Evolutionary conservation across 176 grass and related monocot genomes (phyloP), one percentile per base, ranked within the genome.

Genomic region (Triticum dicoccoides): DNA sequence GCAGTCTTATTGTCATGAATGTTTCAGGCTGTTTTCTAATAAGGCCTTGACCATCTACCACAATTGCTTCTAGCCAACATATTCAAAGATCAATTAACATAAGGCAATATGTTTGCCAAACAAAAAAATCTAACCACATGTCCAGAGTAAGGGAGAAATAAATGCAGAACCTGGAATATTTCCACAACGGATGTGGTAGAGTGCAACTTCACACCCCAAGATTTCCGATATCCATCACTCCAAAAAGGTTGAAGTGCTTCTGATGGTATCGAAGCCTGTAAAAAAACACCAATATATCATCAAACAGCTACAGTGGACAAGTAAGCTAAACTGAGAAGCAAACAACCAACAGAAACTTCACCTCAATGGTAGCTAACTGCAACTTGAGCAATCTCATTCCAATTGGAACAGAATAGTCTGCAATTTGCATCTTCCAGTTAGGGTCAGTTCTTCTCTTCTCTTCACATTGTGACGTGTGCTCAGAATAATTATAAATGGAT

Each of bases 181-280:
- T 95, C 93, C 14, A 89, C 90, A 9, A 87, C 47, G 80, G 88
- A 94, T 80, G 94, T 86, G 29, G 90, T 84, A 82, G 89, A 89
- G 49, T 96, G 80, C 83, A 99, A 88, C 78, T 92, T 94, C 79
- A 91, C 79, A 45, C 87, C 92, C 97, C 97, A 99, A 52, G 97
- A 94, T 88, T 96, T 99, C 59, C 92, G 86, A 91, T 93, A 92
- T 33, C 85, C 87, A 72, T 96, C 97, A 33, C 80, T 94, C 97
- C 97, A 99, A 91, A 86, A 91, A 65, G 86, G 76, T 82, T 96
- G 85, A 80, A 99, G 89, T 80, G 92, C 92, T 90, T 99, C 94
- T 63, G 76, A 75, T 85, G 94, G 97, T 87, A 99, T 81, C 10
- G 80, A 92, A 65, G 90, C 92, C 97, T 99, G 74, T 45, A 84